Evolutionary conservation across 805 yeast genomes (phyloP).

Genomic region (Candida tibetensis): DNA sequence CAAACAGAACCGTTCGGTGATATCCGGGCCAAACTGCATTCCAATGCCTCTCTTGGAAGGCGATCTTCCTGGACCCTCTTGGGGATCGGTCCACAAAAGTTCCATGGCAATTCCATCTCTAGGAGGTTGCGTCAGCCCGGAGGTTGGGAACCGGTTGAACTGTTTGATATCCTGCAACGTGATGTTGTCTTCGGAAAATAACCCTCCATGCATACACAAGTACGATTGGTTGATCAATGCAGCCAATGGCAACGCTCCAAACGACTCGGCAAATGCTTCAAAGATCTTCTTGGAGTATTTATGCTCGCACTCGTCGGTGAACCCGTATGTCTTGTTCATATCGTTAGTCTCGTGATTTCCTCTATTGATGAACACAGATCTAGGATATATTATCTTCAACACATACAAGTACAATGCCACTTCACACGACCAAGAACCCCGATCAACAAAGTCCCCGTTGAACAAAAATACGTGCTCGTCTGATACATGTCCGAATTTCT

Average conservation of each 20-base stretch:
- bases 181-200: slow-evolving; percentile 74
- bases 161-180: slow-evolving; percentile 71
- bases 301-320: slow-evolving; percentile 91
- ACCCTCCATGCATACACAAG: slow-evolving; percentile 93
- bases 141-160: slow-evolving; percentile 59
- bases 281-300: slow-evolving; percentile 81
- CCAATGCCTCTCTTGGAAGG: slow-evolving; percentile 95
- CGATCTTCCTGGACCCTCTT: slow-evolving; percentile 68
- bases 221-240: slow-evolving; percentile 75
- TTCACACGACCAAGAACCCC: slow-evolving; percentile 98
- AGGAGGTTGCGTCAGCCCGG: slow-evolving; percentile 71
- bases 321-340: slow-evolving; percentile 96
- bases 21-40: slow-evolving; percentile 94
- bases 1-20: slow-evolving; percentile 76
- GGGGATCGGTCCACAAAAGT: slow-evolving; percentile 96
- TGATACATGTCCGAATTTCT: slow-evolving; percentile 67
- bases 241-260: slow-evolving; percentile 83
- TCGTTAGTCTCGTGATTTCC: slow-evolving; percentile 97
- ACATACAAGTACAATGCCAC: slow-evolving; percentile 80
- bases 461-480: slow-evolving; percentile 73
- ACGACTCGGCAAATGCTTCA: slow-evolving; percentile 80
- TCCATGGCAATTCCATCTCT: slow-evolving; percentile 94
- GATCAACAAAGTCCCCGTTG: slow-evolving; percentile 96
- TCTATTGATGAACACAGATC: slow-evolving; percentile 70
- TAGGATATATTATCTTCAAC: slow-evolving; percentile 74